Percentiles rank a stretch among this genome's conserved stretches.
These are phyloP conservation scores for Leccinum subrobustum DNA, from an alignment of 1,284 basidiomycete species.

Conservation along the genomic window DNA sequence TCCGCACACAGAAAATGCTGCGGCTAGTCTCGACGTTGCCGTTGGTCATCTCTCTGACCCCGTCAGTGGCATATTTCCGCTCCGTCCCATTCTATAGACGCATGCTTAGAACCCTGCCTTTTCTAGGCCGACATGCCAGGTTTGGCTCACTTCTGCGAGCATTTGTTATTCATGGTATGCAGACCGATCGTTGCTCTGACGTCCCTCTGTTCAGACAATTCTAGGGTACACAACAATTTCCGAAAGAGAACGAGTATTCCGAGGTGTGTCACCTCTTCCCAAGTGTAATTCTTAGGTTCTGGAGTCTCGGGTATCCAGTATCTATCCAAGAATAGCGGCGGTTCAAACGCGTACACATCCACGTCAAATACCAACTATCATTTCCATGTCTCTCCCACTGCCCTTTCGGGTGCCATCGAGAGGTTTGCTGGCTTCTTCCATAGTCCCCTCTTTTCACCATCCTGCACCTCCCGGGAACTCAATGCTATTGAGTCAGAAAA, in stretches of 20 bases:
- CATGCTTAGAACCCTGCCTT: background rate
- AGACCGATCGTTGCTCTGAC: background rate
- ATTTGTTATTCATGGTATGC: conserved; percentile 91
- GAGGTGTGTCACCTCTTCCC: conserved; percentile 46
- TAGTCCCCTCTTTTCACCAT: conserved; percentile 86
- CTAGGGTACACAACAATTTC: conserved; percentile 80
- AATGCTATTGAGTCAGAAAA: conserved; percentile 98
- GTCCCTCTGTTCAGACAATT: conserved; percentile 14
- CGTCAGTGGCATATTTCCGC: conserved; percentile 47
- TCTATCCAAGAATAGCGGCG: conserved; percentile 88
- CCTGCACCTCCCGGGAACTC: conserved; percentile 92
- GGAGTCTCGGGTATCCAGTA: conserved; percentile 47
- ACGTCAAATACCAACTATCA: conserved; percentile 94
- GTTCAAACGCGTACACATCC: conserved; percentile 93
- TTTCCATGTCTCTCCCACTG: conserved; percentile 90
- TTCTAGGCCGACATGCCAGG: conserved; percentile 81
- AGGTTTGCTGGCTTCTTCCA: conserved; percentile 96
- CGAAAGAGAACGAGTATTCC: conserved; percentile 90
- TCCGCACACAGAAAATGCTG: conserved; percentile 88
- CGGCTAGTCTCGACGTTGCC: conserved; percentile 92
- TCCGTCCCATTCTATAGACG: background rate
- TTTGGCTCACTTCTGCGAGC: conserved; percentile 92
- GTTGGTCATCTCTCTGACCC: conserved; percentile 96
- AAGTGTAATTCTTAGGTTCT: background rate
- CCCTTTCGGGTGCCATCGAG: conserved; percentile 81